Base-by-base conservation (phyloP, 148 eudicot species). In the Rhododendron griersonianum region DNA sequence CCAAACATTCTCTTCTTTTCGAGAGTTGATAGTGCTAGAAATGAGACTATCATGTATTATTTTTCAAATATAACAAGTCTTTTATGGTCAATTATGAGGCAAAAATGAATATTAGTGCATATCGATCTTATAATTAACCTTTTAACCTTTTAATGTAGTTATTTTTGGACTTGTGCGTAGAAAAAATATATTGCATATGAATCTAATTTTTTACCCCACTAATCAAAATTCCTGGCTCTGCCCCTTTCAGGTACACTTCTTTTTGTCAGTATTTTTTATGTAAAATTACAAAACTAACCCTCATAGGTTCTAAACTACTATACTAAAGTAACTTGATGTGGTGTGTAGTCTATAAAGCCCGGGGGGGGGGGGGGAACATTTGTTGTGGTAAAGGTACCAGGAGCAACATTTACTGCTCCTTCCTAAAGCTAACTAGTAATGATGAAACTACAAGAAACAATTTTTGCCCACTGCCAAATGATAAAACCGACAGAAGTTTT, bases 291-390 rank as follows among this genome's bases (percentile, higher is more conserved):
- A 23, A 63, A 63, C 69, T 63, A 63, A n/a, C 69, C 13, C 3
- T 63, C 28, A 63, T 63, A n/a, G 11, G 6, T 18, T 53, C 59
- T 53, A 61, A 59, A 59, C 33, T 23, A 57, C 44, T 39, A 39
- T 39, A 39, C 45, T 41, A 41, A 69, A 69, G 80, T 81, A 81
- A 39, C 84, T 86, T 71, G 61, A 28, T 61, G 11, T 11, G 50
- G 50, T 86, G 75, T 83, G 78, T 30, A 76, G 63, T 82, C 90
- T 90, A 88, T 30, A 80, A 90, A 88, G 92, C 86, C 25, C 53
- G 84, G 81, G 92, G 85, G 81, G 79, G 19, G 18, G 61, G 82
- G 39, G 18, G 61, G 35, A 3, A 81, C 84, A 67, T 69, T 67
- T 82, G 85, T 86, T 19, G 57, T 61, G 45, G 57, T 77, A 57